These are phyloP conservation scores for Carpinus viminea DNA, from an alignment of 306 rosid species.

Conservation along the genomic window DNA sequence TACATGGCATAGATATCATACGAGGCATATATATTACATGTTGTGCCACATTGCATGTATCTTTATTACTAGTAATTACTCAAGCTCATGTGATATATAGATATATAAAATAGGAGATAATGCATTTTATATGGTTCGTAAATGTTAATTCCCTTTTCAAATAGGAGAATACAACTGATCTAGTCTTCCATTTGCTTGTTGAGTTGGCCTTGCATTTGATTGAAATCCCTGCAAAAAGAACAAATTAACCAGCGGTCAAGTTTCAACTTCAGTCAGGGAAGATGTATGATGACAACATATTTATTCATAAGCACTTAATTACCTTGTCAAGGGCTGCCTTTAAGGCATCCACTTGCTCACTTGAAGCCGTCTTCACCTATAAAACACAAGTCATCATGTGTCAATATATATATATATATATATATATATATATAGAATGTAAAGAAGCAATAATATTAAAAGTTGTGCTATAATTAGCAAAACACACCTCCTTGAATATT, in stretches of 20 bases:
- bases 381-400: not conserved
- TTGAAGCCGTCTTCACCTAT: conserved; percentile 66
- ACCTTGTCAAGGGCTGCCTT: conserved; percentile 58
- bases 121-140: not conserved
- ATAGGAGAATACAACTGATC: conserved; percentile 39
- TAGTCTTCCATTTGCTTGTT: conserved; percentile 41
- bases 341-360: conserved; percentile 54
- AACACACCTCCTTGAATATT: conserved; percentile 51
- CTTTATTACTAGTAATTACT: too few relatives aligned
- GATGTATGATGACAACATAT: not conserved
- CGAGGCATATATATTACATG: not conserved
- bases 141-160: not conserved
- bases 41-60: too few relatives aligned
- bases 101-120: not conserved
- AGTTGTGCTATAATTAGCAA: not conserved
- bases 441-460: not conserved
- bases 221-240: conserved; percentile 43
- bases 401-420: not conserved
- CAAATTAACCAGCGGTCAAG: conserved; percentile 7
- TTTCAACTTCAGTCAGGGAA: not conserved
- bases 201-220: conserved; percentile 71
- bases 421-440: too few relatives aligned
- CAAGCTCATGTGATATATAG: not conserved
- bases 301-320: conserved; percentile 22
- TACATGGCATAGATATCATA: too few relatives aligned